A percentile compares a stretch with the other conserved stretches of the same genome.
These are phyloP conservation scores for Russula sp. DNA, from an alignment of 768 basidiomycete genomes.

Conservation along the genomic window DNA sequence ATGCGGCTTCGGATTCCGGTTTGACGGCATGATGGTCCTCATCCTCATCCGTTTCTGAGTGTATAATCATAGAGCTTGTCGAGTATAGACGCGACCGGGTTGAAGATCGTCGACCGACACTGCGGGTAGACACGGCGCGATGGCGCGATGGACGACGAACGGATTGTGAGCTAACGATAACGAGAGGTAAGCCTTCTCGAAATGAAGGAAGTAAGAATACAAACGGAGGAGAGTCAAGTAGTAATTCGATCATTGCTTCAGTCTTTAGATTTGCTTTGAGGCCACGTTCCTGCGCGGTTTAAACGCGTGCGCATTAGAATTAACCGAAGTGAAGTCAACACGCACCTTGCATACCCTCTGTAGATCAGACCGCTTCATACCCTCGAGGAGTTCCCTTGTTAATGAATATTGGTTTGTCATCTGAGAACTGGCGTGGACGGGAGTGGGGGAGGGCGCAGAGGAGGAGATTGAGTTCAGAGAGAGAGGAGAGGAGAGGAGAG, in stretches of 20 bases:
- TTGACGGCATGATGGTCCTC: conserved; percentile 18
- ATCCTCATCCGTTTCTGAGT: conserved; percentile 22
- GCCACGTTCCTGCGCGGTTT: conserved; percentile 54
- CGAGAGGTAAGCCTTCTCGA: conserved; percentile 10
- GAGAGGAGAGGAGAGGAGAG: neutral
- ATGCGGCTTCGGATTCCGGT: conserved; percentile 25
- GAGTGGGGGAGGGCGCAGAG: neutral
- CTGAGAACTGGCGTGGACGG: neutral
- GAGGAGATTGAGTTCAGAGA: too few species aligned
- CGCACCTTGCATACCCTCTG: conserved; percentile 58
- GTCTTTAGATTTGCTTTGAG: conserved; percentile 79
- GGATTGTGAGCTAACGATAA: conserved; percentile 21
- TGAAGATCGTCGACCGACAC: conserved; percentile 5
- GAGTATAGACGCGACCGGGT: conserved; percentile 20
- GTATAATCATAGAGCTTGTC: conserved; percentile 20
- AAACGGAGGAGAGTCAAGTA: conserved; percentile 41
- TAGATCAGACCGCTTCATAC: conserved; percentile 44
- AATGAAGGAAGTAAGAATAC: neutral
- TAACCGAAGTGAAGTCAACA: conserved; percentile 11
- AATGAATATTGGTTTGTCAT: conserved; percentile 35
- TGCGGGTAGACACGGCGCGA: conserved; percentile 9
- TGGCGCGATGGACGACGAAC: conserved; percentile 15
- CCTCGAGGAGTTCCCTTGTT: conserved; percentile 41
- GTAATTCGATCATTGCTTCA: conserved; percentile 67
- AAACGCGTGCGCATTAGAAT: conserved; percentile 3